phyloP scores from a whole-genome alignment of 225 moss, liverwort and hornwort species.

The Bryoerythrophyllum caledonicum region DNA sequence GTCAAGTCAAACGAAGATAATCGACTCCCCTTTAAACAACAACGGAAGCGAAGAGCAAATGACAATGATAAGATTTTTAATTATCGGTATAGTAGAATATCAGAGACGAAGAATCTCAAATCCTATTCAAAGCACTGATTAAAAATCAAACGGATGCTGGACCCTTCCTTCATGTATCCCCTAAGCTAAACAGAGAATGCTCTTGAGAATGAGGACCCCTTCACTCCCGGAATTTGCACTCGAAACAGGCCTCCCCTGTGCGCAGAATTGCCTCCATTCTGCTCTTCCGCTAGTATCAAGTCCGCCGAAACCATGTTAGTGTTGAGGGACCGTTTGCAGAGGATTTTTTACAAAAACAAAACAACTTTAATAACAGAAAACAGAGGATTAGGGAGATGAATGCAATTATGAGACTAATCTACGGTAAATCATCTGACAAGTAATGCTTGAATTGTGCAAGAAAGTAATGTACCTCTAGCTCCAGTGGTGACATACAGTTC shows the following conservation, averaged over 20 bases:
- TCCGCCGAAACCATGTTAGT: not conserved
- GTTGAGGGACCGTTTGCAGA: no score
- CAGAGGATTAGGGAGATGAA: no score
- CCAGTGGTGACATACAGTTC: slow-evolving; percentile 49
- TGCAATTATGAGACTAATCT: no score
- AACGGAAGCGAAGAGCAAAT: no score
- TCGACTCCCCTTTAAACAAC: no score
- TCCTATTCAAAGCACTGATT: not conserved
- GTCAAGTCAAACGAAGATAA: no score
- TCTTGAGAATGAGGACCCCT: slow-evolving; percentile 14
- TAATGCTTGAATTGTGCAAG: not conserved
- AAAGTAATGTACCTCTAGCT: slow-evolving; percentile 38
- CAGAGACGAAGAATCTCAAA: not conserved
- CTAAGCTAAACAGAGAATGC: slow-evolving; percentile 1
- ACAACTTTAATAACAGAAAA: no score
- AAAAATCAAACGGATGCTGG: not conserved
- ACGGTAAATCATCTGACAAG: not conserved
- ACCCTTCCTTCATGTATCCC: not conserved
- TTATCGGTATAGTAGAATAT: not conserved
- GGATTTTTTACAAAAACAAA: no score
- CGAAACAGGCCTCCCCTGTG: slow-evolving; percentile 22
- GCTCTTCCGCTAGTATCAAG: slow-evolving; percentile 9
- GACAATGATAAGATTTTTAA: not conserved
- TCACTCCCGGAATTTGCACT: slow-evolving; percentile 12
- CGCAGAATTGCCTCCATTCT: slow-evolving; percentile 16